A percentile compares a stretch with the other conserved stretches of the same genome.
Conservation (phyloP, 306 rosid genomes). For the Castanea mollissima region DNA sequence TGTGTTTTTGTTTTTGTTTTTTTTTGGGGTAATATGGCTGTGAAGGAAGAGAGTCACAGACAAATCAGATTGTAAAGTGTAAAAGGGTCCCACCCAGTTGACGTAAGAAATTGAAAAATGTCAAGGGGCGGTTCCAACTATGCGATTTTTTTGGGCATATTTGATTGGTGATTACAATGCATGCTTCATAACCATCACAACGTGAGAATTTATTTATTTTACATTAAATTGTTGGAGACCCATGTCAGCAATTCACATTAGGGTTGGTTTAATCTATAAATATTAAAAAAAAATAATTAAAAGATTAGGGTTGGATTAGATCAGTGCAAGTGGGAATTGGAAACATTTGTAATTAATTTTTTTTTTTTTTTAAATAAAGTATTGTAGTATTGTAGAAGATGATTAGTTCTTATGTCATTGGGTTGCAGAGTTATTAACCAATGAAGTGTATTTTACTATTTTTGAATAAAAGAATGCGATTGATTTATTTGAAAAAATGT, state of each 20-base stretch:
- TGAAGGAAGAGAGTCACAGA: background rate
- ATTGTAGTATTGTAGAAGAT: no score
- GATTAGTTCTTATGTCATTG: no score
- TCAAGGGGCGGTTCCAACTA: background rate
- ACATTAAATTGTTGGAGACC: background rate
- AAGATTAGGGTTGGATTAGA: background rate
- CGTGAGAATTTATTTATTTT: background rate
- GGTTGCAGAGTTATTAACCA: no score
- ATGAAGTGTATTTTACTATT: no score
- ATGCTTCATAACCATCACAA: background rate
- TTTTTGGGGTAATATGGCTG: background rate
- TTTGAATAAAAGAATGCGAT: no score
- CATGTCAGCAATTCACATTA: background rate
- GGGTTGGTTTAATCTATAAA: background rate
- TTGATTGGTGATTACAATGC: background rate
- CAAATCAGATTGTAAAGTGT: background rate
- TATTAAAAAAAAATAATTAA: no score
- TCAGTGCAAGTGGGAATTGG: background rate
- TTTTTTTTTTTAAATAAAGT: no score
- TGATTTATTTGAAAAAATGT: background rate
- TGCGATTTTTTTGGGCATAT: background rate
- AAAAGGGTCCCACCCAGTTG: background rate
- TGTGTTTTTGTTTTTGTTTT: background rate
- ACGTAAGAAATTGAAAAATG: background rate
- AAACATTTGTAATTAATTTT: background rate